Base-by-base conservation (phyloP, 108 stramenopile genomes). In the Nitzschia sp. region DNA sequence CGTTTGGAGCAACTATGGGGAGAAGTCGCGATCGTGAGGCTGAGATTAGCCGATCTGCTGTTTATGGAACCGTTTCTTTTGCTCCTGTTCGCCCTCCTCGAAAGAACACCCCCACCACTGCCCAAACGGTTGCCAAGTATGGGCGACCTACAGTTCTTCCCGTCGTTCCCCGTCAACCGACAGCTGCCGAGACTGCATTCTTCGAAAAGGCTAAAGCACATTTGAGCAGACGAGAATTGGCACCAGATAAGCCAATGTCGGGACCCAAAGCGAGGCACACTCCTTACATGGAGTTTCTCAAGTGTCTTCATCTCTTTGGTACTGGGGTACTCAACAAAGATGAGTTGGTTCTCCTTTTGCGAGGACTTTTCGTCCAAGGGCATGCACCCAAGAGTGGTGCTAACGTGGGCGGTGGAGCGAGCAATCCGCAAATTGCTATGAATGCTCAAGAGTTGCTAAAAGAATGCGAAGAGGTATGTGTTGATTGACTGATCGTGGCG, bases 241-340 rank as follows among this genome's bases (percentile, higher is more conserved):
- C 80, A 19, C 84, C 90, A 26, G 90, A 91, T 57, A 92, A 90
- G 60, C 79, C 88, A 15, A 5, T 34, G 29, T 61, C 80, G n/a
- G 81, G 80, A 21, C 57, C 67, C 12, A 59, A 65, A 41, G 68
- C 70, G 8, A 81, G 85, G n/a, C 84, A 90, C 46, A 90, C 93
- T 29, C 93, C 93, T 15, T 84, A 91, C 51, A 62, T 80, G 41
- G 97, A 97, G 76, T 97, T 98, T 66, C 71, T 97, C 52, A 97
- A 97, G 73, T 86, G 86, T 48, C 58, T 96, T 41, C 93, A 94
- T 66, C 72, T 97, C 51, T 95, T 84, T 73, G 93, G 89, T 15
- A 71, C 85, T 3, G 94, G 94, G 20, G 77, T 97, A 15, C 54
- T 98, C 52, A 88, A 80, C 57, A 89, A 86, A 68, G 92, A 95